phyloP scores from a whole-genome alignment of 2,329 filamentous ascomycete species.

The Lasiodiplodia citricola region DNA sequence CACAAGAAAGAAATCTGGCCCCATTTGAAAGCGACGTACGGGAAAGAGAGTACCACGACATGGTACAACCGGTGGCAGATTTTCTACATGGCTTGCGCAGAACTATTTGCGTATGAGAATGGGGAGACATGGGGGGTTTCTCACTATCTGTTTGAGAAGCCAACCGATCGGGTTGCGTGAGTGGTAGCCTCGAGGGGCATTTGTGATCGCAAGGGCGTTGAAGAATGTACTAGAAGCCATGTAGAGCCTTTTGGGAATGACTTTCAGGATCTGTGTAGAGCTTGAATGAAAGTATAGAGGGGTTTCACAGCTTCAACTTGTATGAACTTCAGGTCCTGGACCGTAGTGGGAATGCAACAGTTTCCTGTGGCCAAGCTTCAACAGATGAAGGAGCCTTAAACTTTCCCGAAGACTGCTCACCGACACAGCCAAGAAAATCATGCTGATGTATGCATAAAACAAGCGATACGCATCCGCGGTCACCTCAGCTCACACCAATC shows the following conservation, averaged over 20 bases:
- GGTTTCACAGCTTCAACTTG: neutral
- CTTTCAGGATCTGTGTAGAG: neutral
- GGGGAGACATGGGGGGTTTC: conserved; percentile 72
- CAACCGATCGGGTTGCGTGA: conserved; percentile 24
- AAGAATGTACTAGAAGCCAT: neutral
- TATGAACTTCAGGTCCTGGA: neutral
- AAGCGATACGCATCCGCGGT: neutral
- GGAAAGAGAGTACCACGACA: conserved; percentile 61
- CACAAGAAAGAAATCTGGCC: conserved; percentile 68
- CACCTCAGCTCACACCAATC: neutral
- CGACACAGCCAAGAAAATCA: neutral
- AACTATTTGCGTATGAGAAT: conserved; percentile 69
- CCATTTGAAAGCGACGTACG: conserved; percentile 68
- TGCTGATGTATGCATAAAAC: neutral
- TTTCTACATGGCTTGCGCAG: conserved; percentile 73
- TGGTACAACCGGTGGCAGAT: conserved; percentile 77
- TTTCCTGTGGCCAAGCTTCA: neutral
- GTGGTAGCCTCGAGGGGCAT: neutral
- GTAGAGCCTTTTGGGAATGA: neutral
- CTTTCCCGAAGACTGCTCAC: neutral
- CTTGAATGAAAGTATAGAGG: neutral
- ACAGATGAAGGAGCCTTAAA: neutral
- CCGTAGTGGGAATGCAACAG: neutral
- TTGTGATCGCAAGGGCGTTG: neutral
- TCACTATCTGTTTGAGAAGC: conserved; percentile 71